Base-by-base conservation (phyloP, 768 basidiomycete genomes). In the Agaricus blazei region DNA sequence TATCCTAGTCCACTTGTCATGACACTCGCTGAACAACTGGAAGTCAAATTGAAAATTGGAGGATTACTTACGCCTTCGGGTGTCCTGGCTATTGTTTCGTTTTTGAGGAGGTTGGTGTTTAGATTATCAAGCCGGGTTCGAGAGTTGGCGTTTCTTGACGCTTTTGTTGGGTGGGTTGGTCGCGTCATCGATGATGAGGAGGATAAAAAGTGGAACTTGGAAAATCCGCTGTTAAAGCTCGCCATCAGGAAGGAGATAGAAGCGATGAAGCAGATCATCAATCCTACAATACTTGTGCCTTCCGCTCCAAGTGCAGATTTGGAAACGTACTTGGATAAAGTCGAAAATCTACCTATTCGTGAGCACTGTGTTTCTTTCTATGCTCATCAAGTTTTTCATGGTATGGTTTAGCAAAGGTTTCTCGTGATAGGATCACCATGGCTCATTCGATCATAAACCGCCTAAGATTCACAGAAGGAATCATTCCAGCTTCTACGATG, bases 1-100 rank as follows among this genome's bases (percentile, higher is more conserved):
- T 47, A 41, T 24, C 37, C 48, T 1, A 52, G 46, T 44, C 90
- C 93, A 0, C 75, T 98, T 12, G 68, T 97, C 3, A 83, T 88
- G 77, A 85, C 91, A 0, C 70, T 92, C 14, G 60, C 93, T 4
- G 94, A 97, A 62, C 91, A 95, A 62, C 68, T 90, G 19, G 65
- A 72, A 5, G 87, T 87, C 1, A 92, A 89, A 66, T 63, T 85
- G n/a, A 67, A 67, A n/a, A 78, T 75, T 40, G 73, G 75, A 34
- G 34, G 34, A 23, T 68, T 80, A 19, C 69, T 89, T 19, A 66
- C 76, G 0, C 74, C 85, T 2, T 83, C 85, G 1, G 86, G 88
- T 58, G 67, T 79, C 4, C 72, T 90, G 4, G 82, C 87, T 0
- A 64, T 94, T 23, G 70, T 79, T 5, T 70, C 78, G 0, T 96